Percentiles rank a stretch among this genome's conserved stretches.
phyloP scores from a whole-genome alignment of 2,329 filamentous ascomycete genomes.

The Pezicula neosporulosa region DNA sequence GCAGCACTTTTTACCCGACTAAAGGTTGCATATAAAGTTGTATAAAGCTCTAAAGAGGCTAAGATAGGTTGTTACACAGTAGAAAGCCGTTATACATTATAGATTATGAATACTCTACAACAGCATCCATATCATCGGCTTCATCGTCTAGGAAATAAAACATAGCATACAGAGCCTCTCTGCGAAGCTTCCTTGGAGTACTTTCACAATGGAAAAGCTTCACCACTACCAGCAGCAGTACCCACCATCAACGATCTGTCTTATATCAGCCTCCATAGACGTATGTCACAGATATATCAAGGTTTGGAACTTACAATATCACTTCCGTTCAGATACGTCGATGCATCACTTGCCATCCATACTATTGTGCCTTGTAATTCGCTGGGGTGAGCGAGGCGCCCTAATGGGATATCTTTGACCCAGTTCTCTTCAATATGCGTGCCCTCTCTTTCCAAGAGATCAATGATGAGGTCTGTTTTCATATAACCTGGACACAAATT shows the following conservation, averaged over 20 bases:
- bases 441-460: constrained; percentile 30
- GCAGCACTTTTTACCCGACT: too few species aligned
- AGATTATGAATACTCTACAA: too few species aligned
- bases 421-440: constrained; percentile 32
- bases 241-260: constrained; percentile 18
- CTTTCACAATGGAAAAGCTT: too few species aligned
- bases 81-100: too few species aligned
- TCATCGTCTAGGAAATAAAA: too few species aligned
- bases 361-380: constrained; percentile 33
- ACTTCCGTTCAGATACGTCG: constrained; percentile 19
- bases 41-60: too few species aligned
- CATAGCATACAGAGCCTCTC: too few species aligned
- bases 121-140: too few species aligned
- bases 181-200: too few species aligned
- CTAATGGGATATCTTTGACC: constrained; percentile 32
- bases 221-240: constrained; percentile 14
- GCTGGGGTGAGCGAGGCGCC: constrained; percentile 32
- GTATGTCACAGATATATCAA: not conserved
- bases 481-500: constrained; percentile 61
- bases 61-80: too few species aligned
- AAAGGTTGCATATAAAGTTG: too few species aligned
- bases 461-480: constrained; percentile 30
- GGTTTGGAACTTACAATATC: constrained; percentile 17
- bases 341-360: constrained; percentile 24
- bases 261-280: not conserved